phyloP scores from a whole-genome alignment of 2,329 filamentous ascomycete genomes.

The Knoxdaviesia capensis region DNA sequence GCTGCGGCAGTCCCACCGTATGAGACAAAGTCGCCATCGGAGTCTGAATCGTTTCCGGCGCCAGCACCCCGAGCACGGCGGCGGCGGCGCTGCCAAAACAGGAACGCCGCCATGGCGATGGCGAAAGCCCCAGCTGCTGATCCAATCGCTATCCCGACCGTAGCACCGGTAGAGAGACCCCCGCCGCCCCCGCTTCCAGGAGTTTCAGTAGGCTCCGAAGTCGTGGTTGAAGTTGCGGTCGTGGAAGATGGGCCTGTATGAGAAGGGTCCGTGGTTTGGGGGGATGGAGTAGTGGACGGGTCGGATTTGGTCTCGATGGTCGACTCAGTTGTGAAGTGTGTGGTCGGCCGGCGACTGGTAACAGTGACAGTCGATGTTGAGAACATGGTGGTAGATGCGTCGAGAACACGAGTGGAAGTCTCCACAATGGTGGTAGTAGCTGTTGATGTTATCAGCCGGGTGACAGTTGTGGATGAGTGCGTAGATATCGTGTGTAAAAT shows the following conservation, averaged over 20 bases:
- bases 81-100: slow-evolving; percentile 1
- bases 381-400: background rate
- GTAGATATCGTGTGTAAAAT: background rate
- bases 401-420: background rate
- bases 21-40: no score
- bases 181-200: background rate
- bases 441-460: no score
- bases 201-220: background rate
- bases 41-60: background rate
- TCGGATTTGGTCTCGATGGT: background rate
- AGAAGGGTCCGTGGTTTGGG: background rate
- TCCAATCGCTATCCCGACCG: slow-evolving; percentile 2
- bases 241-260: background rate
- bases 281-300: background rate
- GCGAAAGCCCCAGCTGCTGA: background rate
- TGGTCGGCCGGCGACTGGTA: background rate
- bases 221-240: background rate
- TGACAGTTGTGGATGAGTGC: background rate
- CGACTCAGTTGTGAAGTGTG: background rate
- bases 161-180: slow-evolving; percentile 2
- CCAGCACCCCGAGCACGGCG: background rate
- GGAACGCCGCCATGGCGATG: background rate
- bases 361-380: background rate
- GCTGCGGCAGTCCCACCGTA: no score
- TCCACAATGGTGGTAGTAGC: no score